Evolutionary conservation across 176 grass and related monocot genomes (phyloP).

Genomic region (Eleusine indica): DNA sequence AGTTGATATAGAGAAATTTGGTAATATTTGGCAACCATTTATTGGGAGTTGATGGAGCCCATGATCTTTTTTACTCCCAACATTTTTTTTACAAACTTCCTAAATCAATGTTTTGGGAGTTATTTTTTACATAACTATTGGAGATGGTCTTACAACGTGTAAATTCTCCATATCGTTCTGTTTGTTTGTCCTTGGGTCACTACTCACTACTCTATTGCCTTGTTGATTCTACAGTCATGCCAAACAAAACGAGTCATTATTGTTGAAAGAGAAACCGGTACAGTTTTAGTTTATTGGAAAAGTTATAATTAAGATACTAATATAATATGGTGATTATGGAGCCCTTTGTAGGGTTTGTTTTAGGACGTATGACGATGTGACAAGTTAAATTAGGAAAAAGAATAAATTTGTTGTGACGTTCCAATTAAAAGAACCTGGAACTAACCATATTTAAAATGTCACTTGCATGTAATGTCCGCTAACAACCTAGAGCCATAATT

Average conservation of each 20-base stretch:
- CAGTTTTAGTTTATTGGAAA: neutral
- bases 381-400: neutral
- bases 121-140: no score
- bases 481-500: neutral
- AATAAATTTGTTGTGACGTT: neutral
- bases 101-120: no score
- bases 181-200: neutral
- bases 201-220: neutral
- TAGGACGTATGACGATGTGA: neutral
- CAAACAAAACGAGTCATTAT: neutral
- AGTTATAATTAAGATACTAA: neutral
- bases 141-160: no score
- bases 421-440: neutral
- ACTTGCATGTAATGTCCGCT: neutral
- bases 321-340: neutral
- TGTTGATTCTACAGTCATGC: neutral
- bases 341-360: neutral
- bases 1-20: no score
- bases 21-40: no score
- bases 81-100: no score
- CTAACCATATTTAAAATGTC: neutral
- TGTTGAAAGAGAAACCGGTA: neutral
- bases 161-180: no score
- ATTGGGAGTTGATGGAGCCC: no score
- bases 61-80: no score